Evolutionary conservation across 163 green algal species (phyloP).

Genomic region (Scenedesmus sp.): DNA sequence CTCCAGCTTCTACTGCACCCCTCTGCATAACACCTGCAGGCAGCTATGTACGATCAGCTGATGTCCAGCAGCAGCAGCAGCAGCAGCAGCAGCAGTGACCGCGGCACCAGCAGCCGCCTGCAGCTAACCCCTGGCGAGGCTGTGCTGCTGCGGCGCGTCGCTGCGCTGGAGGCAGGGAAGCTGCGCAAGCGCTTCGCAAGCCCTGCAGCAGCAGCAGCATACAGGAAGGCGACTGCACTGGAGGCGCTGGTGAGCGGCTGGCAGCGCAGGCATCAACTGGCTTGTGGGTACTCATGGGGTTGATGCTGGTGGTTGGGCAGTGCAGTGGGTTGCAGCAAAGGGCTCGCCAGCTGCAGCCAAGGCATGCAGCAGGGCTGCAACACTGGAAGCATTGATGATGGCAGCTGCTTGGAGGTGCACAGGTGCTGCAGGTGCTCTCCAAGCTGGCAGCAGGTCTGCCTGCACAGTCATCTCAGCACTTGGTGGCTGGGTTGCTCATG

Average conservation of each 20-base stretch:
- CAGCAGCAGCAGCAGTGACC: not conserved
- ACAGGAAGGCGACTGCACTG: constrained; percentile 43
- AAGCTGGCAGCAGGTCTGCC: too few relatives aligned
- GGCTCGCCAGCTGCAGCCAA: too few relatives aligned
- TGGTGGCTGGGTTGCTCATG: too few relatives aligned
- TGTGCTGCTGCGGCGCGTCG: not conserved
- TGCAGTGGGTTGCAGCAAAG: not conserved
- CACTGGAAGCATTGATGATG: too few relatives aligned
- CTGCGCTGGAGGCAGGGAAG: not conserved
- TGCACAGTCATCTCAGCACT: too few relatives aligned
- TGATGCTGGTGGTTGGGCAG: not conserved
- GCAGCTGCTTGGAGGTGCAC: too few relatives aligned
- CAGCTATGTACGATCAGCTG: not conserved
- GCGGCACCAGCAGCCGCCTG: not conserved
- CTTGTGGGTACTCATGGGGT: not conserved
- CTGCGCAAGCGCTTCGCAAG: constrained; percentile 34
- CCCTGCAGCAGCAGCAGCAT: not conserved
- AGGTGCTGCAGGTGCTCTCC: too few relatives aligned
- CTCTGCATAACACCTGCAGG: constrained; percentile 6
- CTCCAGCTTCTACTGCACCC: not conserved
- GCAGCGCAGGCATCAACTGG: not conserved
- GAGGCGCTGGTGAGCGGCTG: constrained; percentile 28
- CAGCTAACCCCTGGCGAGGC: not conserved
- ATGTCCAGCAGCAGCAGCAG: constrained; percentile 10
- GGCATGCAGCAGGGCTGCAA: too few relatives aligned